These are phyloP conservation scores for Rostrohypoxylon terebratum DNA, from an alignment of 495 filamentous ascomycete genomes.

Conservation along the genomic window DNA sequence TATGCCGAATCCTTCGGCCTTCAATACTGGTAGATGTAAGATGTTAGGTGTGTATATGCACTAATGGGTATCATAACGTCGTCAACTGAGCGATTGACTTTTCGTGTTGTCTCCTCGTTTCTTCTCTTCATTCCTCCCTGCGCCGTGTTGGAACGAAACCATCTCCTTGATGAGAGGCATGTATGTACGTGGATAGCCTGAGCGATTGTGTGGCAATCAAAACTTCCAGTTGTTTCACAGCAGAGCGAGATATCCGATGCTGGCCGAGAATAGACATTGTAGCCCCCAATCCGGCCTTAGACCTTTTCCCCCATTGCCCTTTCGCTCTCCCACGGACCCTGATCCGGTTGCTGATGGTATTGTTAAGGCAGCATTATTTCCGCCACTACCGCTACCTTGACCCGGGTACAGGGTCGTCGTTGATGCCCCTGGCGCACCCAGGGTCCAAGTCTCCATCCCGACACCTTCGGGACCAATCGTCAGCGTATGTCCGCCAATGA, in stretches of 20 bases:
- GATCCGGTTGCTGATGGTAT: slow-evolving; percentile 35
- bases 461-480: slow-evolving; percentile 58
- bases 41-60: slow-evolving; percentile 13
- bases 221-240: neutral
- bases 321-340: slow-evolving; percentile 5
- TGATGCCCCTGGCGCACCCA: slow-evolving; percentile 57
- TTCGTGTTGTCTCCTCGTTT: slow-evolving; percentile 15
- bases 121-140: neutral
- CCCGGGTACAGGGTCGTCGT: slow-evolving; percentile 54
- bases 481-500: slow-evolving; percentile 57
- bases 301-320: slow-evolving; percentile 14
- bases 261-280: slow-evolving; percentile 32
- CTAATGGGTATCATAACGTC: slow-evolving; percentile 39
- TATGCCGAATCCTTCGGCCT: slow-evolving; percentile 11
- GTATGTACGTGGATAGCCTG: slow-evolving; percentile 6
- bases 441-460: slow-evolving; percentile 57
- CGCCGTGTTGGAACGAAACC: slow-evolving; percentile 25
- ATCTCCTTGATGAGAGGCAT: neutral
- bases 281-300: slow-evolving; percentile 13
- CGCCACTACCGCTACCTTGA: slow-evolving; percentile 5
- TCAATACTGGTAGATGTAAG: slow-evolving; percentile 2
- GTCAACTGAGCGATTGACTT: slow-evolving; percentile 32
- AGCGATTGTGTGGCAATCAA: slow-evolving; percentile 17
- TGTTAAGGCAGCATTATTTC: slow-evolving; percentile 35
- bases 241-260: slow-evolving; percentile 42